These are phyloP conservation scores for Wickerhamomyces alni DNA, from an alignment of 805 yeast species.

Conservation along the genomic window DNA sequence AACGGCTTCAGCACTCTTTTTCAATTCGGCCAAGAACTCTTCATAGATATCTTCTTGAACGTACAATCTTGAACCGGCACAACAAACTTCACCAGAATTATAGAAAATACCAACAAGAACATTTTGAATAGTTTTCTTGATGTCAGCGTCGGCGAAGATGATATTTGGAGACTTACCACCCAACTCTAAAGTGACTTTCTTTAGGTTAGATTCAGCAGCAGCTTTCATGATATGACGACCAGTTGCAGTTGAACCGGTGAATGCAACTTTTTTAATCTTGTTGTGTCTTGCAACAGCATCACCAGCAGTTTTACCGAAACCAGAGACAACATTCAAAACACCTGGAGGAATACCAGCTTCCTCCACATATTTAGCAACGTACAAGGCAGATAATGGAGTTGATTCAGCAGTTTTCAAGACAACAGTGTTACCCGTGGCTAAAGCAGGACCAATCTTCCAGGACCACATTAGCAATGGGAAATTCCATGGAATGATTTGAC, in stretches of 20 bases:
- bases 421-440: constrained; percentile 82
- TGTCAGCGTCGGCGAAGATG: constrained; percentile 67
- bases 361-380: constrained; percentile 55
- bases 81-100: constrained; percentile 88
- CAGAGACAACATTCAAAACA: constrained; percentile 78
- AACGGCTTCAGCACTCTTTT: constrained; percentile 35
- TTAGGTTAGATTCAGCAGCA: constrained; percentile 65
- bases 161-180: constrained; percentile 89
- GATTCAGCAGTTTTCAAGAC: constrained; percentile 87
- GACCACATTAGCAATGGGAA: constrained; percentile 89
- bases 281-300: constrained; percentile 70
- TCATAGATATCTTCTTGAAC: constrained; percentile 69
- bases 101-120: constrained; percentile 71
- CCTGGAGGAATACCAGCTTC: constrained; percentile 90
- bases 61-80: constrained; percentile 84
- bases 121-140: constrained; percentile 55
- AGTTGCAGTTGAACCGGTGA: constrained; percentile 88
- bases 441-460: constrained; percentile 90
- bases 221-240: constrained; percentile 65
- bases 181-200: constrained; percentile 73
- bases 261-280: constrained; percentile 79
- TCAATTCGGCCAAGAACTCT: constrained; percentile 52
- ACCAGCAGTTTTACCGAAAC: constrained; percentile 81
- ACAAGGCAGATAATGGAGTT: constrained; percentile 83
- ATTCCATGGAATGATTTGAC: constrained; percentile 69